Conservation (phyloP, 2,329 filamentous ascomycete species). For the Fusarium cicatricum region DNA sequence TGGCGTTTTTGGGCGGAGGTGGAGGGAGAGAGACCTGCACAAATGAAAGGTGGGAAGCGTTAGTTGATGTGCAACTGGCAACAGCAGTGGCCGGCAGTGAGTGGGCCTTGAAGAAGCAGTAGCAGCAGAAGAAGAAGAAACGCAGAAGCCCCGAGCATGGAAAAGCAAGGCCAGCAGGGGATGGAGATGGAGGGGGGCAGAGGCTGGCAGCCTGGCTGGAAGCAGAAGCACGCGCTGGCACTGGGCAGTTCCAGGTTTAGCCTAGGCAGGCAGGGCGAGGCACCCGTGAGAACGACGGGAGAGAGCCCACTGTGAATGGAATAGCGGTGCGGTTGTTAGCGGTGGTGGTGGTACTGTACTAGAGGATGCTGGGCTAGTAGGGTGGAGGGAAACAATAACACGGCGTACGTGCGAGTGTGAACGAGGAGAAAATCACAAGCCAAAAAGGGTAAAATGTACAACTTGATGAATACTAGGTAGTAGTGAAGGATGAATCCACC, state of each 20-base stretch:
- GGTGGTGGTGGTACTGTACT: not conserved
- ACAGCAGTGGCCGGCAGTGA: not conserved
- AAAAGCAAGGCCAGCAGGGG: conserved; percentile 7
- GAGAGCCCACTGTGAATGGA: conserved; percentile 1
- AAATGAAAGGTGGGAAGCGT: conserved; percentile 2
- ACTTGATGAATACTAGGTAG: too few relatives aligned
- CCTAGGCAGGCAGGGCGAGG: conserved; percentile 3
- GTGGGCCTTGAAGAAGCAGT: not conserved
- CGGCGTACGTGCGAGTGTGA: not conserved
- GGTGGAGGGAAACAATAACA: not conserved
- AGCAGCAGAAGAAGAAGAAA: not conserved
- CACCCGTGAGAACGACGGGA: too few relatives aligned
- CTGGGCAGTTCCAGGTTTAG: conserved; percentile 16
- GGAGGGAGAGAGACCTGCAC: conserved; percentile 30
- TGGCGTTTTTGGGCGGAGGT: conserved; percentile 28
- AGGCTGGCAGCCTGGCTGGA: conserved; percentile 23
- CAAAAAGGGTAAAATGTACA: too few relatives aligned
- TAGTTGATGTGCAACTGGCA: not conserved
- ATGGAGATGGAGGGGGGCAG: conserved; percentile 1
- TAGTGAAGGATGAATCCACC: too few relatives aligned
- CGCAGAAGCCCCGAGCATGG: conserved; percentile 21
- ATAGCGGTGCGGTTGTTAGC: not conserved
- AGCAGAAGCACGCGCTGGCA: conserved; percentile 1
- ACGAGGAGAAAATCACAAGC: not conserved
- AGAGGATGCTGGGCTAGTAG: too few relatives aligned